Evolutionary conservation across 2,329 filamentous ascomycete species (phyloP), one percentile per base, ranked within the genome.

Genomic region (Metarhizium album): DNA sequence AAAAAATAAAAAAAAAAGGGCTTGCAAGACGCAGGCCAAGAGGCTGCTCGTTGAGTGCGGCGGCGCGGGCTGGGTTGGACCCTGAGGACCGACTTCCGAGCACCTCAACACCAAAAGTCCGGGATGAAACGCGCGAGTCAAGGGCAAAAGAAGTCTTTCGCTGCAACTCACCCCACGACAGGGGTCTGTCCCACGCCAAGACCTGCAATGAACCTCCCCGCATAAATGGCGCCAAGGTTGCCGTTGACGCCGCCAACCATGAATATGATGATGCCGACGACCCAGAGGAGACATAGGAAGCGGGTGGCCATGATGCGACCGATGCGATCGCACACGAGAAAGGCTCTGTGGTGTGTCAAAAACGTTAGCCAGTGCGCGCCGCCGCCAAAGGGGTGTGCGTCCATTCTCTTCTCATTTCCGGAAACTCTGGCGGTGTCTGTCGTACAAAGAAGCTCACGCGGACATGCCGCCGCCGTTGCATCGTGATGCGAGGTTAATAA

Each of bases 181-280:
- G 80, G 79, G 0, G 82, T 84, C 61, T 83, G 79, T 18, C 82
- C 82, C 38, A 86, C 80, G 6, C 82, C 82, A 3, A 84, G 65
- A 50, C 82, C 82, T 24, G 79, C 80, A 54, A 86, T 80, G 59
- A 85, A 84, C 3, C 82, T 73, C 4, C 82, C 82, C 8, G 78
- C 81, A 56, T 84, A 85, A 38, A 86, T 74, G 58, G 74, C 73
- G 18, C 69, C 72, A 2, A 82, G 68, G 50, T 62, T 76, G 40
- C 78, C 77, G n/a, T 72, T 71, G 53, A 70, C 70, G 49, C 67
- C 67, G 7, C 67, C 64, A n/a, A 68, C 69, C 69, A 82, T 76
- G 63, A 81, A 82, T 54, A 82, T 75, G 48, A 68, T 68, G 50
- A 81, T 79, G 18, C 79, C 79, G 11, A 79, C 11, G 8, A 79